Evolutionary conservation across 768 basidiomycete species (phyloP).

Genomic region (Amanita inopinata): DNA sequence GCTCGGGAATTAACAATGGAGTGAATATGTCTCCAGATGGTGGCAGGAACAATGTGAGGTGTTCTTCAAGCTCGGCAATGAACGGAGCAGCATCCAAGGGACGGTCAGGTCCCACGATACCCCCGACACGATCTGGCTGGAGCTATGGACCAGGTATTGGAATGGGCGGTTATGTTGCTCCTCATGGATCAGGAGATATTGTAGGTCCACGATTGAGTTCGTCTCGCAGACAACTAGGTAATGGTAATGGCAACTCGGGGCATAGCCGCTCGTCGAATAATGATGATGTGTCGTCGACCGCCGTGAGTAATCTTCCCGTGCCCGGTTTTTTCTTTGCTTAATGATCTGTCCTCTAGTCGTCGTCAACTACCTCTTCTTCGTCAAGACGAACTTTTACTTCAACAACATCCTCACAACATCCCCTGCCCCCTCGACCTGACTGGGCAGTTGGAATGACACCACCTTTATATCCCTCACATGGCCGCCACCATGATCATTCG

Average conservation of each 20-base stretch:
- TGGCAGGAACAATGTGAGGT: slow-evolving; percentile 13
- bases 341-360: slow-evolving; percentile 34
- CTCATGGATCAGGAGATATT: slow-evolving; percentile 28
- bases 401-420: slow-evolving; percentile 56
- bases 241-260: slow-evolving; percentile 37
- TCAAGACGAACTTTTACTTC: slow-evolving; percentile 73
- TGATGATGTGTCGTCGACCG: slow-evolving; percentile 69
- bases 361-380: slow-evolving; percentile 70
- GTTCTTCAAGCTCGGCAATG: slow-evolving; percentile 14
- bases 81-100: slow-evolving; percentile 24
- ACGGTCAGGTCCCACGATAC: slow-evolving; percentile 19
- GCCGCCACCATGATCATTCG: slow-evolving; percentile 45
- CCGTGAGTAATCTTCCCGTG: slow-evolving; percentile 40
- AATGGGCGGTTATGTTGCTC: slow-evolving; percentile 32
- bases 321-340: slow-evolving; percentile 8
- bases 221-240: slow-evolving; percentile 43
- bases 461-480: slow-evolving; percentile 46
- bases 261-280: slow-evolving; percentile 46
- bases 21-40: slow-evolving; percentile 18
- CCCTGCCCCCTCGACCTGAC: slow-evolving; percentile 75
- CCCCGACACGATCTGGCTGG: slow-evolving; percentile 47
- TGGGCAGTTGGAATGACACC: slow-evolving; percentile 84
- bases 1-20: slow-evolving; percentile 14
- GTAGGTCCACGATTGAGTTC: slow-evolving; percentile 59
- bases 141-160: slow-evolving; percentile 60